Base-by-base conservation (phyloP, 805 yeast species). In the Lipomyces oligophaga region DNA sequence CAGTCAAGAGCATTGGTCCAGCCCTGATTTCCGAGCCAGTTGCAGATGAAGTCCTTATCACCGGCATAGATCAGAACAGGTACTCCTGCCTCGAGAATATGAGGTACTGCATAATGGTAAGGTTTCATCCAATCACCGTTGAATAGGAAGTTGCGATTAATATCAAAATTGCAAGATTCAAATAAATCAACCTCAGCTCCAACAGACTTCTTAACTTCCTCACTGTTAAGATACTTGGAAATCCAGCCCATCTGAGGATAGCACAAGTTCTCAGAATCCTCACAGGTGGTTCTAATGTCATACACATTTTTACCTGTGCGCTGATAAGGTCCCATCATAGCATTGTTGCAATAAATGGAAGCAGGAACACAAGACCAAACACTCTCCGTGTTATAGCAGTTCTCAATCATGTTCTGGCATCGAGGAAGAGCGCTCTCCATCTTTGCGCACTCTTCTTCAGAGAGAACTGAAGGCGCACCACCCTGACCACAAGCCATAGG, bases 401-500 rank as follows among this genome's bases (percentile, higher is more conserved):
- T 64, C 58, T 85, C 72, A 60, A 87, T 80, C 66, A 90, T 75
- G 22, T 78, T 68, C 52, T 80, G 71, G 72, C 98, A 90, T 64
- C 90, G 79, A 38, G 86, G 87, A 60, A 84, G 76, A 38, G 81
- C 66, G 41, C 71, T 72, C 46, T 75, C 73, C 83, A 90, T 80
- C 26, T 70, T 68, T 42, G 78, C 75, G 71, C 98, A 90, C 60
- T 83, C 83, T 51, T 83, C 87, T 46, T 86, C 93, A 15, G 76
- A 70, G 54, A 87, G 71, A 2, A 87, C 87, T 15, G 89, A 71
- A 16, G 81, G 81, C 60, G 80, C 80, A 4, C 96, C 96, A 55
- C 96, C 95, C 57, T 75, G 64, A 43, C 95, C 93, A 67, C 97
- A 90, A 3, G 95, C 95, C 97, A 90, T 89, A 55, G 94, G 95